Percentiles rank a stretch among this genome's conserved stretches.
phyloP scores from a whole-genome alignment of 2,329 filamentous ascomycete genomes.

The Bisporella sp. region DNA sequence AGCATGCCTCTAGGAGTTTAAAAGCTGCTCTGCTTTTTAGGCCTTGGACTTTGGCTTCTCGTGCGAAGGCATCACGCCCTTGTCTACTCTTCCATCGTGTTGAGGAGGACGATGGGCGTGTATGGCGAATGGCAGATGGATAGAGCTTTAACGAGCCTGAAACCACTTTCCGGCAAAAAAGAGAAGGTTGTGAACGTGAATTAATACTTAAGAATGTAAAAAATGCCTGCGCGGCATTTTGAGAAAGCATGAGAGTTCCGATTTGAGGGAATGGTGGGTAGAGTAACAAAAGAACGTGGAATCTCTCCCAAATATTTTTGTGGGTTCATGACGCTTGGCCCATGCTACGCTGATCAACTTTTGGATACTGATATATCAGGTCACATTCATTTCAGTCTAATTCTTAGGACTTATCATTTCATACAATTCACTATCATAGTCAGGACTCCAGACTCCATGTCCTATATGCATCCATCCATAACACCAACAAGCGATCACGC shows the following conservation, averaged over 20 bases:
- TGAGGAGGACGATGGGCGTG: slow-evolving; percentile 45
- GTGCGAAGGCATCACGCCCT: slow-evolving; percentile 61
- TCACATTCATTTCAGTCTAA: too few relatives aligned
- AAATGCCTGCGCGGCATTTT: slow-evolving; percentile 13
- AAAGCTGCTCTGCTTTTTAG: slow-evolving; percentile 89
- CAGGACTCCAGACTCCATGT: too few relatives aligned
- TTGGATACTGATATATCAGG: too few relatives aligned
- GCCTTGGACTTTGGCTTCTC: slow-evolving; percentile 68
- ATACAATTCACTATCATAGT: too few relatives aligned
- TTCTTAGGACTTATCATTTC: too few relatives aligned
- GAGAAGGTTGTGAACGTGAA: not conserved
- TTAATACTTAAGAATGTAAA: slow-evolving; percentile 3
- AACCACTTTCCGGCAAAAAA: not conserved
- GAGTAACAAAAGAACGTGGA: too few relatives aligned
- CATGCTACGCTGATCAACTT: too few relatives aligned
- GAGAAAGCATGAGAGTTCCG: slow-evolving; percentile 21
- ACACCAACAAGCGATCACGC: not conserved
- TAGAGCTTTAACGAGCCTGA: not conserved
- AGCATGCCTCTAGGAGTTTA: slow-evolving; percentile 73
- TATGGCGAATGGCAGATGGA: not conserved
- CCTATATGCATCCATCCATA: not conserved
- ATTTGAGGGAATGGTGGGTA: not conserved
- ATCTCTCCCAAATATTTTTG: too few relatives aligned
- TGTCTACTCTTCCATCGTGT: slow-evolving; percentile 81
- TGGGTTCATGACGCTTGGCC: too few relatives aligned